Evolutionary conservation across 2,329 filamentous ascomycete genomes (phyloP), one percentile per base, ranked within the genome.

Genomic region (Fusarium staphyleae): DNA sequence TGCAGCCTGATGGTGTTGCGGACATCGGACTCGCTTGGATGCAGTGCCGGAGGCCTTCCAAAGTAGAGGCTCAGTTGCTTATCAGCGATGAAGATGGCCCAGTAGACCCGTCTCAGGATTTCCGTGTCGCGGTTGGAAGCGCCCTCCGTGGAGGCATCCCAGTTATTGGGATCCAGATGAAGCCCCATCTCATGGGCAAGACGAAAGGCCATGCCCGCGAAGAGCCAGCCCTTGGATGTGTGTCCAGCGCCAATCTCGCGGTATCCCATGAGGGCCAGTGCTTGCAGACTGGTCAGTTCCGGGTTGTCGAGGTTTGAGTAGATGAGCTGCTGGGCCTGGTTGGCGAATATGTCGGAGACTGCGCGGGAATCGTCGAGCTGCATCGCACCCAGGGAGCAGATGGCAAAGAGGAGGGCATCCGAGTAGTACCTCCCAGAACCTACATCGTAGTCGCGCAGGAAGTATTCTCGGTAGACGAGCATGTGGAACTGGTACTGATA

Each of bases 21-120:
- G 3, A 81, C 79, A 45, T 81, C 78, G 9, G 78, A 78, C 55
- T 79, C 77, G 47, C 76, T 73, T 0, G 78, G 78, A 47, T 81
- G 77, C 1, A 81, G 66, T 5, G 78, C 79, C 1, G 79, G 78
- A 13, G 79, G 78, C 15, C 79, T 72, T 9, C 79, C 79, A 62
- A 81, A 81, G 61, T 79, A 81, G 6, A 81, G 66, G 52, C 78
- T 80, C 8, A 81, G 69, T 55, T 81, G 78, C 65, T 81, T 81
- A 45, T 81, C 79, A 1, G 74, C 77, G 13, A 77, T 74, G 49
- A 81, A 81, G 3, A 77, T 75, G 16, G 77, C 77, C 79, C 79
- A 81, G 61, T 81, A 81, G 2, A 79, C 76, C 16, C 79, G 70
- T 7, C 79, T 72, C 3, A 78, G 65, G 13, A 81, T 76, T 55